Conservation (phyloP, 2,329 filamentous ascomycete genomes). For the Cadophora sp. region DNA sequence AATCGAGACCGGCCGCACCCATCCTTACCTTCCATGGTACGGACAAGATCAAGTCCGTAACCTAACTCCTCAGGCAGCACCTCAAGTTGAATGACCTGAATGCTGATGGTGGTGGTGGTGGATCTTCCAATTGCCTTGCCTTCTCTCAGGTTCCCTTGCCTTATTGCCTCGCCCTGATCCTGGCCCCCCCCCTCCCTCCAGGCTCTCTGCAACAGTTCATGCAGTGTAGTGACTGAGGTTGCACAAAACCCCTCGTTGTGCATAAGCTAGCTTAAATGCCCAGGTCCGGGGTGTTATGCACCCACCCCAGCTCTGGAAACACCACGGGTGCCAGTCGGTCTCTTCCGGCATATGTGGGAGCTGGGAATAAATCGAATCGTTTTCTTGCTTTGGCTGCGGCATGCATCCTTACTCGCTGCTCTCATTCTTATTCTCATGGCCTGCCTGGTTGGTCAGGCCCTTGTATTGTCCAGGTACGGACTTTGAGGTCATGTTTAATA, state of each 20-base stretch:
- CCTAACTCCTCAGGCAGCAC: constrained; percentile 8
- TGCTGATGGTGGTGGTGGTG: too few species aligned
- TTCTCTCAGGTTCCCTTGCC: too few species aligned
- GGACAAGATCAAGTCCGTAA: not conserved
- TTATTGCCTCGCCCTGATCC: not conserved
- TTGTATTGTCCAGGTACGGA: too few species aligned
- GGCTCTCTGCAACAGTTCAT: constrained; percentile 13
- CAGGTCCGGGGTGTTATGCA: not conserved
- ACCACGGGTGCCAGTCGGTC: constrained; percentile 13
- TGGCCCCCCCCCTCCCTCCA: too few species aligned
- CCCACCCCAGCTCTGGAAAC: constrained; percentile 1
- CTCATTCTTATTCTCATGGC: not conserved
- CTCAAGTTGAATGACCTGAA: too few species aligned
- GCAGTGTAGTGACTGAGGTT: not conserved
- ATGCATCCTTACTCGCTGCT: constrained; percentile 16
- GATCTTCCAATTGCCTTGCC: too few species aligned
- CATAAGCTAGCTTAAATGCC: constrained; percentile 8
- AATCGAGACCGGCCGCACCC: too few species aligned
- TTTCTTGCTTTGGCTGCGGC: not conserved
- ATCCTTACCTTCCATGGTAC: too few species aligned
- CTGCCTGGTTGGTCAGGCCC: constrained; percentile 3
- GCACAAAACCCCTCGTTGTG: not conserved
- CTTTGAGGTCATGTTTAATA: too few species aligned
- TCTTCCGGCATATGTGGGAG: constrained; percentile 15
- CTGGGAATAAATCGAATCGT: too few species aligned